Base-by-base conservation (phyloP, 495 filamentous ascomycete species). In the Darksidea phi region DNA sequence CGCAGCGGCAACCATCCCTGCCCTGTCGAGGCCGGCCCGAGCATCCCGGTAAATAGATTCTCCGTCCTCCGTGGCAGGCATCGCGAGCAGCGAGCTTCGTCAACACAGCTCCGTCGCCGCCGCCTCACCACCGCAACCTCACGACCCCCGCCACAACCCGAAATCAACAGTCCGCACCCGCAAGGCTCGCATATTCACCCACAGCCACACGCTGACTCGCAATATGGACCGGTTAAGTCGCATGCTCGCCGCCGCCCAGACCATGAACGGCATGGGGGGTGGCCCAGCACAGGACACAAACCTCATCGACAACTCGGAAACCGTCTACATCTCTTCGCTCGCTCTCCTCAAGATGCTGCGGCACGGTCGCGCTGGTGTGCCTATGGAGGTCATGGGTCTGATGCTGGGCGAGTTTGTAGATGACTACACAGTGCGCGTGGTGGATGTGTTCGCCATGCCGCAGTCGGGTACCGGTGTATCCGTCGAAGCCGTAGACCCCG, bases 391-490 rank as follows among this genome's bases (percentile, higher is more conserved):
- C 71, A 98, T 98, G 94, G 94, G 94, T 45, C 77, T 98, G 70
- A 97, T 98, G 94, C 79, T 97, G 61, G 94, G 94, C 70, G 95
- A 97, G 70, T 97, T 98, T 70, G 92, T 98, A 57, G 94, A 98
- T 74, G 94, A 97, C 78, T 98, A 96, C 72, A 98, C 94, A 63
- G 94, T 98, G 49, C 86, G 93, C 49, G 94, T 98, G 18, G 90
- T 95, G 36, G 94, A 98, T 78, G 94, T 97, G 6, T 98, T 98
- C 75, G 94, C 94, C 46, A 98, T 98, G 94, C 94, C 94, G n/a
- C 94, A 98, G 73, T 96, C 91, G 63, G 94, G 94, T 74, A 98
- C 94, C 10, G 94, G 94, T 69, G 94, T 98, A 68, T 95, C 91
- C 76, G 94, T 98, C 64, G 94, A 98, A 73, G 94, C 94, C 48